Evolutionary conservation across 805 yeast species (phyloP).

Genomic region (Saturnispora quitensis): DNA sequence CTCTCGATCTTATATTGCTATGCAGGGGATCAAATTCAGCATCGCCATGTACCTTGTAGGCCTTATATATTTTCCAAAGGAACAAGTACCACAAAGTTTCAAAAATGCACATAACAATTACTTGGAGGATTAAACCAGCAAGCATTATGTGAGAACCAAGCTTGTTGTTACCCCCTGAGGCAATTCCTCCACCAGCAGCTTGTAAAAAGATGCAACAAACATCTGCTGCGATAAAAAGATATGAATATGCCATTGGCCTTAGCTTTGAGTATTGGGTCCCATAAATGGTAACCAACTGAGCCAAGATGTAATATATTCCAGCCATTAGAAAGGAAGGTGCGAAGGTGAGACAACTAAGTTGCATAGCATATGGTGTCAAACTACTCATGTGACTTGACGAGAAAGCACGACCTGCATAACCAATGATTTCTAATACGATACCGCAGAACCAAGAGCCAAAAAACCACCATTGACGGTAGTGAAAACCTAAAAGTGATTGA

Average conservation of each 20-base stretch:
- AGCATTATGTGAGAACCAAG: not conserved
- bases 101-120: not conserved
- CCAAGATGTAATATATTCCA: not conserved
- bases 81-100: too few species aligned
- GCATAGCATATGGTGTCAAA: not conserved
- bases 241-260: not conserved
- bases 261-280: not conserved
- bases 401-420: not conserved
- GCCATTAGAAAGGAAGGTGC: not conserved
- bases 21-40: too few species aligned
- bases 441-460: not conserved
- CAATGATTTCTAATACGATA: not conserved
- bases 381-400: not conserved
- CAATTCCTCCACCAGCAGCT: not conserved
- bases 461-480: not conserved
- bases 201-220: not conserved
- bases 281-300: not conserved
- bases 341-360: not conserved
- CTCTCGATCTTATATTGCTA: too few species aligned
- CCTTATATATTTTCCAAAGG: too few species aligned
- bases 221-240: not conserved
- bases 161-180: not conserved
- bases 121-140: not conserved
- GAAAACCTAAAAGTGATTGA: not conserved
- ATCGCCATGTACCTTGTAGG: too few species aligned